Evolutionary conservation across 2,329 filamentous ascomycete genomes (phyloP), one percentile per base, ranked within the genome.

Genomic region (Uncinocarpus reesii): DNA sequence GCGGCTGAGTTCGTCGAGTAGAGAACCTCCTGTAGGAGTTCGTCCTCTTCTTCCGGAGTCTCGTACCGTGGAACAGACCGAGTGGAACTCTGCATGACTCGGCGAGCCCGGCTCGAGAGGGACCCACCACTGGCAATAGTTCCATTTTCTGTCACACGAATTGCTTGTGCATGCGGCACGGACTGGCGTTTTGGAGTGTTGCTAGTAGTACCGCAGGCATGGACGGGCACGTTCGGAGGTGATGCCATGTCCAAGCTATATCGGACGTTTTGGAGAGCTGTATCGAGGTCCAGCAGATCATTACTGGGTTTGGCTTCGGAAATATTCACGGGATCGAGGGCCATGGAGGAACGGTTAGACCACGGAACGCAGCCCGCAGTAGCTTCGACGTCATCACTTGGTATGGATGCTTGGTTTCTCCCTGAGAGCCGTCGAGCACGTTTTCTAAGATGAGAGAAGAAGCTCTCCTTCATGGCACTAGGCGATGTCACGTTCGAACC

Each of bases 401-500:
- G 84, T 15, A 87, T 86, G 50, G 86, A 83, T 11, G 81, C 82
- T 62, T 90, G 86, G 61, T 95, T 88, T 49, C 90, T 82, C 40
- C 92, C 92, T 21, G 92, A 98, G 52, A 98, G 82, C 56, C 92
- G 79, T 57, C 92, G 80, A 23, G 93, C 92, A 44, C 90, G 83
- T 68, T 98, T 98, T 49, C 92, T 80, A 6, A 98, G 76, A 63
- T 98, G 92, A 0, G 92, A 96, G 69, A 98, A 98, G 73, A 98
- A 98, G 66, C 92, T 87, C 65, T 98, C 92, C 62, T 93, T 93
- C 37, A 46, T 44, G 13, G 45, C 85, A 58, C 77, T 82, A 3
- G 88, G 86, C 4, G 87, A 92, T 13, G 78, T 80, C 20, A 89
- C 72, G 18, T 82, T 84, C 28, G 76, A 78, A 58, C 83, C 81